A percentile compares a stretch with the other conserved stretches of the same genome.
Conservation (phyloP, 73 alveolate genomes). For the Tetrahymena malaccensis region DNA sequence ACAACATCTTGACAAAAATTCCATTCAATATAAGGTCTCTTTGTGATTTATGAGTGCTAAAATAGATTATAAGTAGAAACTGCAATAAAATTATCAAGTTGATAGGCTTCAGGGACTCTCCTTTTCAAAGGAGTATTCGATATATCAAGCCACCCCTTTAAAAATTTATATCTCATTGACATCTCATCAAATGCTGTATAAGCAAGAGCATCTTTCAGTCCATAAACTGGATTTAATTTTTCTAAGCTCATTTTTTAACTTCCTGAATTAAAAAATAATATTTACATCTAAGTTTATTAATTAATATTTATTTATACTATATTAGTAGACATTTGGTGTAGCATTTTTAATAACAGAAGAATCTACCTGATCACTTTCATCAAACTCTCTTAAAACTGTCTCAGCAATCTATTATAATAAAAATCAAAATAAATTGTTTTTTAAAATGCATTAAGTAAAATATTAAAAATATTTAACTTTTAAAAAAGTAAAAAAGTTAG, state of each 20-base stretch:
- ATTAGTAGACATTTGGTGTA: not conserved
- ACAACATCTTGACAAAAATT: slow-evolving; percentile 14
- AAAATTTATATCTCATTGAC: slow-evolving; percentile 7
- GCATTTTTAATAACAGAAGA: slow-evolving; percentile 9
- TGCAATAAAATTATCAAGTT: slow-evolving; percentile 1
- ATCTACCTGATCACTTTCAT: slow-evolving; percentile 1
- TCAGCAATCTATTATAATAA: not conserved
- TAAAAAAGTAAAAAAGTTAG: no score
- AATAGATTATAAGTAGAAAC: slow-evolving; percentile 14
- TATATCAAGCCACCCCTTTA: not conserved
- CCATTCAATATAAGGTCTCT: slow-evolving; percentile 43
- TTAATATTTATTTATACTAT: not conserved
- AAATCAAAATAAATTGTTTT: not conserved
- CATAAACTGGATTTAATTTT: slow-evolving; percentile 21
- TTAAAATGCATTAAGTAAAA: not conserved
- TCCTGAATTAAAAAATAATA: not conserved
- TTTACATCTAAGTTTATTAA: not conserved
- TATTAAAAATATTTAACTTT: no score
- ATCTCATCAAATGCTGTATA: slow-evolving; percentile 41
- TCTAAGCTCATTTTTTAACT: slow-evolving; percentile 17
- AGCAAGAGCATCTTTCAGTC: slow-evolving; percentile 11
- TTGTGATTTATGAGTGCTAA: slow-evolving; percentile 24
- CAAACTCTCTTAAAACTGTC: slow-evolving; percentile 1
- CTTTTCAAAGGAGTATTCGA: slow-evolving; percentile 21
- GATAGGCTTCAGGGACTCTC: slow-evolving; percentile 13